phyloP scores from a whole-genome alignment of 2,329 filamentous ascomycete species.

The Botrytis tulipae region DNA sequence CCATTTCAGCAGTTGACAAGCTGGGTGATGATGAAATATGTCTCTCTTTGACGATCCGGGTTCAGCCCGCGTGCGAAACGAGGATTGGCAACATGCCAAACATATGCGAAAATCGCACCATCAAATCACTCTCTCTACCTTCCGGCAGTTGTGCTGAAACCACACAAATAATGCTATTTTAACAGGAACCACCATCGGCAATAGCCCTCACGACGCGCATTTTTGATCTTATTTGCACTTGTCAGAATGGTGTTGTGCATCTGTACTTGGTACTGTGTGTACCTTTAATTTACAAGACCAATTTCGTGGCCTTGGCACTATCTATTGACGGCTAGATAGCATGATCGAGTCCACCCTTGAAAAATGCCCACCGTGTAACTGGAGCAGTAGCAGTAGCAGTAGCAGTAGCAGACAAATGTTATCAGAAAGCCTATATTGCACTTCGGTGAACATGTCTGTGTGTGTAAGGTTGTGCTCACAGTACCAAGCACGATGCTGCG shows the following conservation, averaged over 20 bases:
- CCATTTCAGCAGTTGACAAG: not conserved
- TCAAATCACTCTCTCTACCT: not conserved
- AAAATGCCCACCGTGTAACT: not conserved
- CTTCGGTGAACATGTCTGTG: not conserved
- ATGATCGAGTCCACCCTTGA: slow-evolving; percentile 1
- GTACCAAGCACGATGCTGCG: slow-evolving; percentile 4
- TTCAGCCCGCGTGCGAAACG: not conserved
- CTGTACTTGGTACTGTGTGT: not conserved
- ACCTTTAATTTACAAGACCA: not conserved
- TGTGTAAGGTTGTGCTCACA: not conserved
- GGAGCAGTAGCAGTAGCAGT: not conserved
- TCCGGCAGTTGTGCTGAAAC: slow-evolving; percentile 8
- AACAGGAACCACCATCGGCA: not conserved
- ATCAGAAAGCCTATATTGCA: not conserved
- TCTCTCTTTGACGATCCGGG: not conserved
- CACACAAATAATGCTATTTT: not conserved
- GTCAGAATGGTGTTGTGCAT: not conserved
- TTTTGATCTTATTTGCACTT: not conserved
- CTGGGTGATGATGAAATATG: slow-evolving; percentile 5
- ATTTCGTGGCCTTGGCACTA: not conserved
- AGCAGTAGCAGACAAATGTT: not conserved
- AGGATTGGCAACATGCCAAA: not conserved
- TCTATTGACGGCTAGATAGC: not conserved
- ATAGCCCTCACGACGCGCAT: not conserved
- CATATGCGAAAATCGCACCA: not conserved